Evolutionary conservation across 148 eudicot genomes (phyloP).

Genomic region (Cornus controversa): DNA sequence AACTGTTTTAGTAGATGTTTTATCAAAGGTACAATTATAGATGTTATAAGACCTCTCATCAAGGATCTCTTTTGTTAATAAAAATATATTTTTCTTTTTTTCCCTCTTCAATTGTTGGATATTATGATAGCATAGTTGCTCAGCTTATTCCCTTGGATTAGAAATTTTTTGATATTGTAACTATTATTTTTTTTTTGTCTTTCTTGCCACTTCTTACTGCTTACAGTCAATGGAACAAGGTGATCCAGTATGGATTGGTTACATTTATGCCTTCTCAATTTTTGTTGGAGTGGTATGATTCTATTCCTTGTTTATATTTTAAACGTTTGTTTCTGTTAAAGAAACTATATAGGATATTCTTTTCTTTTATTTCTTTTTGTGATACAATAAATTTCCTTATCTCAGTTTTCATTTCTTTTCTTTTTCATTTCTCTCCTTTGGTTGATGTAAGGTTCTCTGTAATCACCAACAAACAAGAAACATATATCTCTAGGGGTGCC

Average conservation of each 20-base stretch:
- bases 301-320: conserved; percentile 8
- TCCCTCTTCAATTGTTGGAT: no score
- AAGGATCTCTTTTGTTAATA: no score
- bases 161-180: not conserved
- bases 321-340: not conserved
- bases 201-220: not conserved
- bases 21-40: no score
- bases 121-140: no score
- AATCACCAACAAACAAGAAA: not conserved
- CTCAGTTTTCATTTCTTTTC: no score
- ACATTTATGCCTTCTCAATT: conserved; percentile 81
- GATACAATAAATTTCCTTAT: not conserved
- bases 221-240: conserved; percentile 94
- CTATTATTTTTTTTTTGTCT: not conserved
- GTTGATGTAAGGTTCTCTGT: not conserved
- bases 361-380: not conserved
- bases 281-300: conserved; percentile 92
- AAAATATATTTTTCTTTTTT: no score
- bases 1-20: no score
- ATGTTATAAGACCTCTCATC: no score
- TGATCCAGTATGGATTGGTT: conserved; percentile 92
- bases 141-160: no score
- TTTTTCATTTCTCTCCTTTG: not conserved
- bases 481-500: not conserved
- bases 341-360: not conserved